phyloP scores from a whole-genome alignment of 1,284 basidiomycete species.

The Leccinum proliferum region DNA sequence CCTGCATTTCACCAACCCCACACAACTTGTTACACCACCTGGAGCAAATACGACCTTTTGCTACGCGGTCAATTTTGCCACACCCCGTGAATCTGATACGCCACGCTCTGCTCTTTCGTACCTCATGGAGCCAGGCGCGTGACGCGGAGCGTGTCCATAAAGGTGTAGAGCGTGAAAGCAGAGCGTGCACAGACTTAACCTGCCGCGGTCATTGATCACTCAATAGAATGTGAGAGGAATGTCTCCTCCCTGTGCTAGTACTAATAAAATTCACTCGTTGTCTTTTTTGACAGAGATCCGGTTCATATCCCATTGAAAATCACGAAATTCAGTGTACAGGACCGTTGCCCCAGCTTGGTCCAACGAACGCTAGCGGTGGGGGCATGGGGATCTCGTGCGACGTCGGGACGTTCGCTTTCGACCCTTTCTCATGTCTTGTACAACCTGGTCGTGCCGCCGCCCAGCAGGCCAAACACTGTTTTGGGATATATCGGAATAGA shows the following conservation, averaged over 20 bases:
- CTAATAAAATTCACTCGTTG: not conserved
- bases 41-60: slow-evolving; percentile 9
- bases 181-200: not conserved
- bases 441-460: slow-evolving; percentile 49
- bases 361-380: not conserved
- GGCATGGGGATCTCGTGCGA: not conserved
- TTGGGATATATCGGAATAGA: slow-evolving; percentile 47
- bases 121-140: slow-evolving; percentile 16
- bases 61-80: slow-evolving; percentile 27
- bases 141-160: slow-evolving; percentile 28
- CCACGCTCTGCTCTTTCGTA: not conserved
- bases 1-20: slow-evolving; percentile 19
- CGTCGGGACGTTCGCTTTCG: slow-evolving; percentile 28
- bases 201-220: not conserved
- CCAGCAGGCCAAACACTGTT: slow-evolving; percentile 54
- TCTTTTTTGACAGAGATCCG: too few species aligned
- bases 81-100: slow-evolving; percentile 11
- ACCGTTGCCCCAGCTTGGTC: slow-evolving; percentile 3
- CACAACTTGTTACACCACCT: slow-evolving; percentile 5
- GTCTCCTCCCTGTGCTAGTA: not conserved
- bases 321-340: not conserved
- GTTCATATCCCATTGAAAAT: too few species aligned
- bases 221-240: slow-evolving; percentile 6
- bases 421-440: slow-evolving; percentile 57
- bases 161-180: slow-evolving; percentile 9